Evolutionary conservation across 345 rosid genomes (phyloP).

Genomic region (Viola odorata): DNA sequence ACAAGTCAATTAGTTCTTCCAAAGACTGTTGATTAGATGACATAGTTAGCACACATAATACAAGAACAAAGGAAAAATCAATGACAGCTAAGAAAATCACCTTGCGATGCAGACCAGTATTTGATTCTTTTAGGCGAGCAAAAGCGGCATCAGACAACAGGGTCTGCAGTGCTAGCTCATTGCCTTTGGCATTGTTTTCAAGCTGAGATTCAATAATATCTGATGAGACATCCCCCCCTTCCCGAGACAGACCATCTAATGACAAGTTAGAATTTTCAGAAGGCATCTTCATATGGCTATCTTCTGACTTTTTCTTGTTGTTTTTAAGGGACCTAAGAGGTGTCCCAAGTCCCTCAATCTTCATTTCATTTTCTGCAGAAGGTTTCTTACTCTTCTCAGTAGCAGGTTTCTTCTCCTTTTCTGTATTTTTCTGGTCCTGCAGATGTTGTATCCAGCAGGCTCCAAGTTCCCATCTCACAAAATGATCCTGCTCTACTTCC

Average conservation of each 20-base stretch:
- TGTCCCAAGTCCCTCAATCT: constrained; percentile 94
- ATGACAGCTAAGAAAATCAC: constrained; percentile 31
- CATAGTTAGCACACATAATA: constrained; percentile 21
- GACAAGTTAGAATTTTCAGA: constrained; percentile 36
- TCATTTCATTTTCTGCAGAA: constrained; percentile 45
- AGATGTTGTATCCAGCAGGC: constrained; percentile 99
- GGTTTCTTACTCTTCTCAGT: constrained; percentile 54
- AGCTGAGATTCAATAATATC: constrained; percentile 46
- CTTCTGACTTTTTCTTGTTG: constrained; percentile 64
- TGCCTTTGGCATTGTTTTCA: constrained; percentile 40
- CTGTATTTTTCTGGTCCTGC: constrained; percentile 83
- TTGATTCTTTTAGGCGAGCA: constrained; percentile 69
- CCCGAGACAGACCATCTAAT: constrained; percentile 33
- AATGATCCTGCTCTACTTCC: constrained; percentile 41
- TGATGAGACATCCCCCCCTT: constrained; percentile 32
- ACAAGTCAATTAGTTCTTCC: constrained; percentile 74
- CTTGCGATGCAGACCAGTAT: constrained; percentile 92
- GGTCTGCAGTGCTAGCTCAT: constrained; percentile 51
- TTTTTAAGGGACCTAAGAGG: constrained; percentile 84
- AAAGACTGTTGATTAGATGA: constrained; percentile 51
- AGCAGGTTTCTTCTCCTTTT: constrained; percentile 69
- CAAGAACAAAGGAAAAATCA: constrained; percentile 8
- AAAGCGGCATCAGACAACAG: constrained; percentile 74
- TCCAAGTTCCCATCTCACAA: constrained; percentile 98
- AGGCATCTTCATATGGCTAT: constrained; percentile 28